These are phyloP conservation scores for Claviceps sp. DNA, from an alignment of 2,329 filamentous ascomycete genomes.

Conservation along the genomic window DNA sequence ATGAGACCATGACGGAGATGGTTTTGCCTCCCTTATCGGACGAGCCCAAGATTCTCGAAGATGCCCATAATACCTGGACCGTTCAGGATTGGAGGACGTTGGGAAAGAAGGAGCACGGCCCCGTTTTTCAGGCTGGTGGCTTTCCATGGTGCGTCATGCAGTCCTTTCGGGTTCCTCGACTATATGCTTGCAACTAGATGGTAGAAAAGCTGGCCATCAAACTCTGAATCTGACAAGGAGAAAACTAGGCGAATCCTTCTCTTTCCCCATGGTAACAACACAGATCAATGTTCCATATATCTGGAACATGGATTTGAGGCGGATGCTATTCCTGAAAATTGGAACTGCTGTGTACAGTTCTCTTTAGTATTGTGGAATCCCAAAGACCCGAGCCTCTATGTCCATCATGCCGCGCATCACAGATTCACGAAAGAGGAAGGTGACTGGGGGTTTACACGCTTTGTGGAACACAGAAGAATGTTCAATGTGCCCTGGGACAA, in stretches of 20 bases:
- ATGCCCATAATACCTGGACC: constrained; percentile 71
- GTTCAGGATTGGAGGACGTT: constrained; percentile 71
- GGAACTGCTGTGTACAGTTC: constrained; percentile 95
- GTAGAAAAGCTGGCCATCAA: not conserved
- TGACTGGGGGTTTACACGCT: constrained; percentile 98
- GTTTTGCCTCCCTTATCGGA: constrained; percentile 59
- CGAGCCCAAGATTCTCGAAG: constrained; percentile 68
- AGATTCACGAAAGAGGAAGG: constrained; percentile 93
- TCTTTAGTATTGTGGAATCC: constrained; percentile 88
- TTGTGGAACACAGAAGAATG: constrained; percentile 75
- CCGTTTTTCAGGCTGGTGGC: constrained; percentile 72
- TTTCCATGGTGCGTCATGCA: constrained; percentile 59
- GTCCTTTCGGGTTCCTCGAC: not conserved
- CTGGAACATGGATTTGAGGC: constrained; percentile 85
- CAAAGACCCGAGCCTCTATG: constrained; percentile 75
- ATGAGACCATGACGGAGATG: constrained; percentile 73
- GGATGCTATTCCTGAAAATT: constrained; percentile 67
- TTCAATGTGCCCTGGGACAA: constrained; percentile 69
- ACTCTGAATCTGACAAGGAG: not conserved
- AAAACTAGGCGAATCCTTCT: constrained; percentile 70
- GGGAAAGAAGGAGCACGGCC: constrained; percentile 73
- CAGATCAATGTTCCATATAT: constrained; percentile 88
- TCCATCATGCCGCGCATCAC: constrained; percentile 77
- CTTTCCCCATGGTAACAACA: constrained; percentile 90
- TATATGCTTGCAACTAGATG: not conserved